phyloP scores from a whole-genome alignment of 2,329 filamentous ascomycete genomes.

The Aspergillus sp. region DNA sequence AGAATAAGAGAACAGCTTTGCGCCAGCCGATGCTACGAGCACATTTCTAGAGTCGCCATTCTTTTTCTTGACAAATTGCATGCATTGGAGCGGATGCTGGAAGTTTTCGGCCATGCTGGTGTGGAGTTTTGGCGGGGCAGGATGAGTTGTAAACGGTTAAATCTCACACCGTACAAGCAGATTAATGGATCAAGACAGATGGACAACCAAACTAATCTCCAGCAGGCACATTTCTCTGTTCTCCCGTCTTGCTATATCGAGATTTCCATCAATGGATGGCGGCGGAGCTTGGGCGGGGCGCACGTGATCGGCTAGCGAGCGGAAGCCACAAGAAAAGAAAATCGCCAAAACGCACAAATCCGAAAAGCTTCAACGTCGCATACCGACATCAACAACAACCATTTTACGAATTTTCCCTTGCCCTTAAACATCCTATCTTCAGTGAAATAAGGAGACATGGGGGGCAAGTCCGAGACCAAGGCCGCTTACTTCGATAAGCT shows the following conservation, averaged over 20 bases:
- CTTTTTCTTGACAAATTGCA: conserved; percentile 44
- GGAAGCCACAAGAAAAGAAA: conserved; percentile 36
- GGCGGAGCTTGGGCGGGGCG: conserved; percentile 9
- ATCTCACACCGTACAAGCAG: not conserved
- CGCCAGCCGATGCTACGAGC: conserved; percentile 72
- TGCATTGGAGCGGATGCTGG: conserved; percentile 63
- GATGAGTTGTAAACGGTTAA: not conserved
- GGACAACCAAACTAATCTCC: not conserved
- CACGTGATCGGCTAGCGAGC: conserved; percentile 41
- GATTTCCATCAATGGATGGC: not conserved
- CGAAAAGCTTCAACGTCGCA: conserved; percentile 24
- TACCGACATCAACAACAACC: conserved; percentile 25
- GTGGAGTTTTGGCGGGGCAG: not conserved
- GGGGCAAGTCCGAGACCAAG: conserved; percentile 95
- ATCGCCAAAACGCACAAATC: conserved; percentile 22
- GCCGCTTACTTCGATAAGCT: conserved; percentile 99
- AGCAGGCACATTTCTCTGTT: not conserved
- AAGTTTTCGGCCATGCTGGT: conserved; percentile 32
- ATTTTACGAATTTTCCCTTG: conserved; percentile 55
- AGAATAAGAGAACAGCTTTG: conserved; percentile 67
- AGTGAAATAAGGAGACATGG: conserved; percentile 90
- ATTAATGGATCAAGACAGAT: not conserved
- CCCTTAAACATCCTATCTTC: conserved; percentile 99
- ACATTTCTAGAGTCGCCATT: conserved; percentile 39
- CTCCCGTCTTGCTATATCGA: not conserved